These are phyloP conservation scores for Chamaecyparis obtusa DNA, from an alignment of 75 land plant genomes.

Conservation along the genomic window DNA sequence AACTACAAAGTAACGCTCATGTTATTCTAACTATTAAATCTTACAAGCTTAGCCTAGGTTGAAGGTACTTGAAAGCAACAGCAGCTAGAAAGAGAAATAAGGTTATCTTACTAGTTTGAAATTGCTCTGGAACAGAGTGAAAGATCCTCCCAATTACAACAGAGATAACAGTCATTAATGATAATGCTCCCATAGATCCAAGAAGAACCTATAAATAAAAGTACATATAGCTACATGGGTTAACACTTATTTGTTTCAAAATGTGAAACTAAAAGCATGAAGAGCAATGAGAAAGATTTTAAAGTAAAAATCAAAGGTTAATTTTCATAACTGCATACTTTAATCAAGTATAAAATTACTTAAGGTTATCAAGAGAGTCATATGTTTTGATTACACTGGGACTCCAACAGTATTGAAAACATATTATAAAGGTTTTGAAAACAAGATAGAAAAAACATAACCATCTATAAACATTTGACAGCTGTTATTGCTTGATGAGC, in stretches of 20 bases:
- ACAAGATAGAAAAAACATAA: too few relatives aligned
- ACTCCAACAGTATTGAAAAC: background rate
- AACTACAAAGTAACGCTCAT: background rate
- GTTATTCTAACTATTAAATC: background rate
- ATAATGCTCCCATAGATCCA: constrained; percentile 89
- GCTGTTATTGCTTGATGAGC: too few relatives aligned
- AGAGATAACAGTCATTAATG: constrained; percentile 93
- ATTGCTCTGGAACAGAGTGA: constrained; percentile 86
- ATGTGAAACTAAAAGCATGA: background rate
- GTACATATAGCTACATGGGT: background rate
- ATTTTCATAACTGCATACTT: background rate
- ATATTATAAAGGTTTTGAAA: background rate
- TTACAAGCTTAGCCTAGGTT: background rate
- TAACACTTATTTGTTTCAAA: background rate
- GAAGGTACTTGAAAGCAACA: background rate
- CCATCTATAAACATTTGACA: too few relatives aligned
- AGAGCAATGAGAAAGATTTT: background rate
- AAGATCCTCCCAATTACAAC: constrained; percentile 92
- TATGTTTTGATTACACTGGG: background rate
- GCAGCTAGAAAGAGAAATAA: background rate
- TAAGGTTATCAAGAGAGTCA: background rate
- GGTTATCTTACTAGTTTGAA: constrained; percentile 80
- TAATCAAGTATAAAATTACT: background rate
- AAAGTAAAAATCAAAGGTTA: background rate
- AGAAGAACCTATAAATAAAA: constrained; percentile 68